Conservation (phyloP, 495 filamentous ascomycete genomes). For the Tuber aestivum region DNA sequence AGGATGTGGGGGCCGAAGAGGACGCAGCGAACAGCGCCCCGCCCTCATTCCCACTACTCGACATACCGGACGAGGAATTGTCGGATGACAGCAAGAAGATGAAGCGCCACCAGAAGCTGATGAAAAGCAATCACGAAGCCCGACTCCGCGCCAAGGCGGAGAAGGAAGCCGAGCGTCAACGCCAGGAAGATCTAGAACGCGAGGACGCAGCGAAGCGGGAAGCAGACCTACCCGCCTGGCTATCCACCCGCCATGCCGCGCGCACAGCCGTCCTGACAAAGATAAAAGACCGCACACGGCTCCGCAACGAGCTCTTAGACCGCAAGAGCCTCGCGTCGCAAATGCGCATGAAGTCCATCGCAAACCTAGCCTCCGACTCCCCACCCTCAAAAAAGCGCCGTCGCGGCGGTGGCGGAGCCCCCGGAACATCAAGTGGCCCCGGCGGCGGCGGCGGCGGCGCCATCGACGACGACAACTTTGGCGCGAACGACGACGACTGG, state of each 20-base stretch:
- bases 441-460: conserved; percentile 14
- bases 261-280: conserved; percentile 67
- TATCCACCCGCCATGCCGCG: conserved; percentile 68
- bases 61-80: conserved; percentile 82
- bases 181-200: conserved; percentile 72
- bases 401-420: conserved; percentile 51
- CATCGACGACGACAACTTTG: conserved; percentile 79
- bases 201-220: conserved; percentile 76
- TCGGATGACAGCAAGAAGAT: conserved; percentile 84
- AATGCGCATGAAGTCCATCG: conserved; percentile 97
- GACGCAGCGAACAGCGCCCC: conserved; percentile 53
- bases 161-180: conserved; percentile 83
- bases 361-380: conserved; percentile 86
- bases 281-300: conserved; percentile 86
- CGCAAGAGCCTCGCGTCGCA: conserved; percentile 92
- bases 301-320: conserved; percentile 89
- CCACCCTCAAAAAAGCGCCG: conserved; percentile 72
- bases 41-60: conserved; percentile 68
- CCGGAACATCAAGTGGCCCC: conserved; percentile 9
- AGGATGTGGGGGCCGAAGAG: conserved; percentile 81
- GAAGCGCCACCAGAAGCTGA: conserved; percentile 82
- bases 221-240: conserved; percentile 80
- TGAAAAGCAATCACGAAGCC: conserved; percentile 92
- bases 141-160: conserved; percentile 86
- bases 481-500: conserved; percentile 97